Conservation (phyloP, 192 early-diverging fungal genomes). For the Umbelopsis ramanniana region DNA sequence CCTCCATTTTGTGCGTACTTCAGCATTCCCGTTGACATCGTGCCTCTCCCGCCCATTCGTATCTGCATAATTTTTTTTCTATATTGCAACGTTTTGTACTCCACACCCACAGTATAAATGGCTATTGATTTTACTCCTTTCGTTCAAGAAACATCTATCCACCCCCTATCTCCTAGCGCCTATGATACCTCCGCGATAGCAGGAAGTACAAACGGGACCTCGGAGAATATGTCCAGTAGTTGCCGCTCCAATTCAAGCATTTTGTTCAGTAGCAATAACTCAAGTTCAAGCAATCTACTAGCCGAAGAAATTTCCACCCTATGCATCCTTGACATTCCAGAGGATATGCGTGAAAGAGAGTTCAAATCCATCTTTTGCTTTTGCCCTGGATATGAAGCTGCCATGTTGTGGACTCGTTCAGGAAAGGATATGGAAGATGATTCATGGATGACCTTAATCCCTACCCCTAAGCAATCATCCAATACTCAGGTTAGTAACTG, state of each 20-base stretch:
- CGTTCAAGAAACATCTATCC: neutral
- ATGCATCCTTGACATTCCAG: conserved; percentile 98
- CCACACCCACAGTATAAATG: neutral
- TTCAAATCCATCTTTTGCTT: conserved; percentile 99
- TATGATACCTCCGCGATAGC: conserved; percentile 6
- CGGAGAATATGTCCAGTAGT: conserved; percentile 20
- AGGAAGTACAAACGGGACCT: conserved; percentile 13
- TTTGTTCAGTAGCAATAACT: conserved; percentile 17
- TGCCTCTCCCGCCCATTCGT: neutral
- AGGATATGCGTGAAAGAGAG: conserved; percentile 98
- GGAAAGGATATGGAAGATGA: conserved; percentile 3
- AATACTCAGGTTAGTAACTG: neutral
- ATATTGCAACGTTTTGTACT: too few relatives aligned
- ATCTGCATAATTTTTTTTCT: neutral
- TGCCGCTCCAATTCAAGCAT: conserved; percentile 10
- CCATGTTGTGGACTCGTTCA: conserved; percentile 37
- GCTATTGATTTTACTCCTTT: conserved; percentile 23
- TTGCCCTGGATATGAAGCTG: conserved; percentile 95
- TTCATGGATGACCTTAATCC: neutral
- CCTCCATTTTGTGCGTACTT: neutral
- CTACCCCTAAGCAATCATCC: neutral
- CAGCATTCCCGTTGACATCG: neutral
- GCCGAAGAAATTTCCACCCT: conserved; percentile 97
- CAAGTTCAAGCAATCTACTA: conserved; percentile 17
- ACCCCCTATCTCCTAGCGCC: conserved; percentile 13